phyloP scores from a whole-genome alignment of 257 asterid genomes.

The Przewalskia tangutica region DNA sequence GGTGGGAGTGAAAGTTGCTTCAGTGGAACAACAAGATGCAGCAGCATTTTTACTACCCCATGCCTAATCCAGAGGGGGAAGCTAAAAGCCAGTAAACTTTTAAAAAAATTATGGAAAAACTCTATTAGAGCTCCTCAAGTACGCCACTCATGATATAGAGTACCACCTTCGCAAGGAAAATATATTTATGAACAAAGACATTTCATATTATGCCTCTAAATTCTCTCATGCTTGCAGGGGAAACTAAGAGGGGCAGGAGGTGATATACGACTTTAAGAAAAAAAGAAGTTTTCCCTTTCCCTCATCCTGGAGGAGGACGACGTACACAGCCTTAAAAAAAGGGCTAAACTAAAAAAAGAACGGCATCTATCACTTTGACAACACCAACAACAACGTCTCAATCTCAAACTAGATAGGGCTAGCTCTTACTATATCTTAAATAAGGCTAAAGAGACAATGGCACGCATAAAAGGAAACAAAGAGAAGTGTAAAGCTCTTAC shows the following conservation, averaged over 20 bases:
- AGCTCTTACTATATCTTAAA: background rate
- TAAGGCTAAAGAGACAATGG: background rate
- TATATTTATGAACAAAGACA: background rate
- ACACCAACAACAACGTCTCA: background rate
- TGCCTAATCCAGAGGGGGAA: background rate
- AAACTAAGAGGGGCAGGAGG: background rate
- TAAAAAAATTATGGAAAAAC: background rate
- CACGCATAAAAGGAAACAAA: slow-evolving; percentile 2
- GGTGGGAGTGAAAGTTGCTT: background rate
- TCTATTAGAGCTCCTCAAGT: background rate
- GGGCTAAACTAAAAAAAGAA: background rate
- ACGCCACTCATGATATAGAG: background rate
- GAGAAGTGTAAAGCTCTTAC: slow-evolving; percentile 24
- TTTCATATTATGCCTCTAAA: background rate
- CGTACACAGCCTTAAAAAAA: background rate
- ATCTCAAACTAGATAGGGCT: background rate
- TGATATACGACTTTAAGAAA: background rate
- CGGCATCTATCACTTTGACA: background rate
- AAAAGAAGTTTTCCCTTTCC: background rate
- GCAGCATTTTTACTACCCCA: background rate
- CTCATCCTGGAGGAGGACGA: background rate
- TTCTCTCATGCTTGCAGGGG: background rate
- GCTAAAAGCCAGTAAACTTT: background rate
- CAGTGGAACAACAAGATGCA: background rate
- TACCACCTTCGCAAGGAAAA: background rate